phyloP scores from a whole-genome alignment of 768 basidiomycete species.

The Rossbeevera mucosa region DNA sequence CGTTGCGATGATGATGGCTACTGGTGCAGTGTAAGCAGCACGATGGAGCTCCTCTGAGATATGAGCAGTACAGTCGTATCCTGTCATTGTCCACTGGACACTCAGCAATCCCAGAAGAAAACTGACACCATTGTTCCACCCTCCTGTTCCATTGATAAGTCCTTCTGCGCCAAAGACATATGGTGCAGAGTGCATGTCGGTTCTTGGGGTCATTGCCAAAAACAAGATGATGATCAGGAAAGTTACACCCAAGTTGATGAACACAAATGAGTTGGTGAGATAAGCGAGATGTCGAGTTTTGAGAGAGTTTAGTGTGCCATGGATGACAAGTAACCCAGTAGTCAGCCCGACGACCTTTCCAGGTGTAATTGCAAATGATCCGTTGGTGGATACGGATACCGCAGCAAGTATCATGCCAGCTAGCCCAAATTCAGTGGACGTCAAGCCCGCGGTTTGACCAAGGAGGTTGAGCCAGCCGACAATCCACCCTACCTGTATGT shows the following conservation, averaged over 20 bases:
- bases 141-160: constrained; percentile 40
- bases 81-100: constrained; percentile 46
- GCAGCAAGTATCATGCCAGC: constrained; percentile 31
- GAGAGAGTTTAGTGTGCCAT: constrained; percentile 43
- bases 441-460: constrained; percentile 23
- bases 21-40: constrained; percentile 45
- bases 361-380: constrained; percentile 32
- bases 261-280: constrained; percentile 36
- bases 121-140: constrained; percentile 37
- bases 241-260: constrained; percentile 42
- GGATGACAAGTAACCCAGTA: constrained; percentile 36
- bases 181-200: constrained; percentile 52
- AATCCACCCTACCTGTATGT: constrained; percentile 22
- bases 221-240: constrained; percentile 42
- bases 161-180: constrained; percentile 52
- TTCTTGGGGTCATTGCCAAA: constrained; percentile 39
- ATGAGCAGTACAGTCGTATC: constrained; percentile 26
- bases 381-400: constrained; percentile 24
- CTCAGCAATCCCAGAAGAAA: constrained; percentile 45
- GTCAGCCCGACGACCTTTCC: constrained; percentile 42
- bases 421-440: constrained; percentile 38
- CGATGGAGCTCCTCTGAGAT: constrained; percentile 46
- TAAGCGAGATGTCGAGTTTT: constrained; percentile 34
- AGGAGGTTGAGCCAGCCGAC: constrained; percentile 33
- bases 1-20: constrained; percentile 41